Evolutionary conservation across 1,139 yeast genomes (phyloP).

Genomic region (Nakaseomyces sp.): DNA sequence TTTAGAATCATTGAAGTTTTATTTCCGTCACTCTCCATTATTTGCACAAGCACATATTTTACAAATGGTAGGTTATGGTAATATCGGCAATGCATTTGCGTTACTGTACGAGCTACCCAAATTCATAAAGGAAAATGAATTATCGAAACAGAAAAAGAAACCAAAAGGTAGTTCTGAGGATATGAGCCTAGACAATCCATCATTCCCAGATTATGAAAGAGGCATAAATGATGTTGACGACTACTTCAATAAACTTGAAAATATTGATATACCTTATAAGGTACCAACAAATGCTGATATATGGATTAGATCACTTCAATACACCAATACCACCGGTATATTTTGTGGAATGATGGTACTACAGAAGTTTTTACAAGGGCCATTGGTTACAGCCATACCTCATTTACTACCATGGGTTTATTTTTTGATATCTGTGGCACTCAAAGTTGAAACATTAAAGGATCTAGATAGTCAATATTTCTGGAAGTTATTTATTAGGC

Average conservation of each 20-base stretch:
- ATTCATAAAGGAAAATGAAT: conserved; percentile 60
- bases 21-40: conserved; percentile 66
- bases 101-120: conserved; percentile 61
- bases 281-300: conserved; percentile 33
- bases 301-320: conserved; percentile 51
- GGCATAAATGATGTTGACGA: conserved; percentile 27
- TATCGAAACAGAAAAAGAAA: conserved; percentile 57
- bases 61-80: conserved; percentile 70
- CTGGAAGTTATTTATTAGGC: conserved; percentile 42
- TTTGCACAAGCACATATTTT: conserved; percentile 69
- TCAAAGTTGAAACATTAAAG: conserved; percentile 38
- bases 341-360: conserved; percentile 59
- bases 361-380: conserved; percentile 58
- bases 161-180: conserved; percentile 27
- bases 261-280: conserved; percentile 12
- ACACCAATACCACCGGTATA: conserved; percentile 54
- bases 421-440: conserved; percentile 54
- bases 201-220: conserved; percentile 15
- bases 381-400: conserved; percentile 59
- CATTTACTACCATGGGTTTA: conserved; percentile 68
- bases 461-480: conserved; percentile 28
- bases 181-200: conserved; percentile 1
- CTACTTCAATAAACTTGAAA: conserved; percentile 11
- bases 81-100: conserved; percentile 65
- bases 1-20: conserved; percentile 55